Percentiles rank a stretch among this genome's conserved stretches.
Evolutionary conservation across 345 rosid genomes (phyloP).

Genomic region (Microcos paniculata): DNA sequence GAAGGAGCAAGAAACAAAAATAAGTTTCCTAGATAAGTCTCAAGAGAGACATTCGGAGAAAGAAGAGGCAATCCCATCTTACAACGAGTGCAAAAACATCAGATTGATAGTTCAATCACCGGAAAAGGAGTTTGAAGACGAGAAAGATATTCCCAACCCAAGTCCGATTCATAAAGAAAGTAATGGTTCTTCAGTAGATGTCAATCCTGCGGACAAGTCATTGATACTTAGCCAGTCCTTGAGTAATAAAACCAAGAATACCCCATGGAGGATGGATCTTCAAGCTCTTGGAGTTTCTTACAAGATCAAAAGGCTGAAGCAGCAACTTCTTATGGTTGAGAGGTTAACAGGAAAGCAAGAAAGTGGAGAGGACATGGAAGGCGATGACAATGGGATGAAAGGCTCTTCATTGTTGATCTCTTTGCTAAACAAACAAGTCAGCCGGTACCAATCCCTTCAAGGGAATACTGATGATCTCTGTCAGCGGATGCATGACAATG

Average conservation of each 20-base stretch:
- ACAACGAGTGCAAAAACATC: constrained; percentile 15
- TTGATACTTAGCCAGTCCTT: constrained; percentile 36
- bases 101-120: constrained; percentile 47
- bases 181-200: constrained; percentile 26
- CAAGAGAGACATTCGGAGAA: constrained; percentile 28
- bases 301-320: constrained; percentile 92
- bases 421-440: constrained; percentile 71
- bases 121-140: constrained; percentile 52
- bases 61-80: constrained; percentile 27
- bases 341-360: constrained; percentile 69
- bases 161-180: constrained; percentile 31
- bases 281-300: constrained; percentile 91
- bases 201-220: constrained; percentile 21
- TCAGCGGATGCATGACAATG: constrained; percentile 72
- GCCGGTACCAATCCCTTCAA: constrained; percentile 85
- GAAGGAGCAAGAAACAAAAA: constrained; percentile 36
- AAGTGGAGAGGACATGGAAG: constrained; percentile 37
- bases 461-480: constrained; percentile 82
- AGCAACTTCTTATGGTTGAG: constrained; percentile 84
- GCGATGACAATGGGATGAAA: constrained; percentile 36
- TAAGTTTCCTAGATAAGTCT: constrained; percentile 18
- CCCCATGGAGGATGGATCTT: constrained; percentile 80
- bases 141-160: constrained; percentile 27
- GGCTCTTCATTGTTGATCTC: constrained; percentile 49
- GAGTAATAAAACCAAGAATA: constrained; percentile 33